Base-by-base conservation (phyloP, 176 grass and related monocot species). In the Hordeum marinum region DNA sequence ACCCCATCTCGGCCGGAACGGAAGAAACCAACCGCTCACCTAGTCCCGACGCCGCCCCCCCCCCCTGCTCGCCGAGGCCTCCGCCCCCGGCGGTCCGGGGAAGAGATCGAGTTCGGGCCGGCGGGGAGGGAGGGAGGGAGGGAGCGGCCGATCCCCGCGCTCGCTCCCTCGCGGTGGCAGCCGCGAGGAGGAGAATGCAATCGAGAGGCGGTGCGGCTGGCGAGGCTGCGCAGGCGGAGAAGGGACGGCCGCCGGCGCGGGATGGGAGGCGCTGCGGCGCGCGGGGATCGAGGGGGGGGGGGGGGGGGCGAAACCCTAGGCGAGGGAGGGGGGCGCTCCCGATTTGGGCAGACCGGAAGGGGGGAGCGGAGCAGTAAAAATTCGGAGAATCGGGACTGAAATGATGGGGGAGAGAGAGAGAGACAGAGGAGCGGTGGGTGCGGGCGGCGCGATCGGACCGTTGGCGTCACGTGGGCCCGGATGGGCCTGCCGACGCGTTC, bases 251-350 rank as follows among this genome's bases (percentile, higher is more conserved):
- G n/a, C n/a, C n/a, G n/a, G n/a, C n/a, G n/a, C 10, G 57, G 32
- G 9, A 17, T 6, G 15, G 5, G 17, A 6, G 13, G 12, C 55
- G 52, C 17, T n/a, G n/a, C 1, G 54, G 18, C 54, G 54, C 1
- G 46, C 48, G 52, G 52, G 52, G 52, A 57, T 57, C 52, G 52
- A 57, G 18, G 52, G n/a, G n/a, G n/a, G n/a, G n/a, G n/a, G n/a
- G n/a, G n/a, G n/a, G n/a, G n/a, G 52, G 18, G 52, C 52, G 58
- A 40, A 87, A 87, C 85, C 85, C 85, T 75, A 74, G 78, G 78
- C 67, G 52, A 21, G 46, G 14, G 14, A 3, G 84, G 18, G 84
- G 84, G 18, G 63, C 23, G 15, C 14, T 50, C 18, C 9, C 23
- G 36, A 63, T 61, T 20, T 26, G 48, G 8, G 58, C 58, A 4